Base-by-base conservation (phyloP, 169 alveolate species). In the Plasmodium ovale region DNA sequence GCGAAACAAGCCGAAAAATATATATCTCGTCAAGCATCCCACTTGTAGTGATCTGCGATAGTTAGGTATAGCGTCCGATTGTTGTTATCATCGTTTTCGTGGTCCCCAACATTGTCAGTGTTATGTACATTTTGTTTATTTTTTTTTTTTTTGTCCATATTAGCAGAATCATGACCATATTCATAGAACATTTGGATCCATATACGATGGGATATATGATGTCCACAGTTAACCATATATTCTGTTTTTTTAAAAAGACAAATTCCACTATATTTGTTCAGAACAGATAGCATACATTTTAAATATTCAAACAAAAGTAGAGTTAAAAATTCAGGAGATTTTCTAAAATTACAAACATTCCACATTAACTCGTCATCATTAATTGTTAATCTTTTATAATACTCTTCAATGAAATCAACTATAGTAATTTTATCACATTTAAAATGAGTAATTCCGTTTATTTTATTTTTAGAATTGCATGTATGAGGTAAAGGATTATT, bases 131-230 rank as follows among this genome's bases (percentile, higher is more conserved):
- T 44, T 6, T 10, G n/a, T 12, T 56, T 56, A 21, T 42, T 74
- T 42, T 72, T 72, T 16, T 62, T 16, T 27, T 60, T 70, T 77
- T 23, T 58, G 33, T 69, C 69, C 42, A 25, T 27, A 23, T 16
- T 47, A 14, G 16, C 16, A 0, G 74, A 79, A 27, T 92, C 87
- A 68, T 82, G 70, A 16, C 93, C 96, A 92, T 94, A 94, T 56
- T 89, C 91, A 25, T 87, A 72, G 19, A 93, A 94, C 58, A 92
- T 58, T 67, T 94, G 96, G 21, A 94, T 64, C 96, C 96, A 94
- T 33, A 94, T 87, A 21, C 96, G 88, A 56, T 94, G 96, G n/a
- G 93, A 79, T 9, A 94, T 88, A 51, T 92, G 94, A 58, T 94
- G 95, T 25, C 92, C 94, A 31, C 94, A 93, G 59, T 92, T 94